Evolutionary conservation across 495 filamentous ascomycete species (phyloP).

Genomic region (Diplogelasinospora grovesii): DNA sequence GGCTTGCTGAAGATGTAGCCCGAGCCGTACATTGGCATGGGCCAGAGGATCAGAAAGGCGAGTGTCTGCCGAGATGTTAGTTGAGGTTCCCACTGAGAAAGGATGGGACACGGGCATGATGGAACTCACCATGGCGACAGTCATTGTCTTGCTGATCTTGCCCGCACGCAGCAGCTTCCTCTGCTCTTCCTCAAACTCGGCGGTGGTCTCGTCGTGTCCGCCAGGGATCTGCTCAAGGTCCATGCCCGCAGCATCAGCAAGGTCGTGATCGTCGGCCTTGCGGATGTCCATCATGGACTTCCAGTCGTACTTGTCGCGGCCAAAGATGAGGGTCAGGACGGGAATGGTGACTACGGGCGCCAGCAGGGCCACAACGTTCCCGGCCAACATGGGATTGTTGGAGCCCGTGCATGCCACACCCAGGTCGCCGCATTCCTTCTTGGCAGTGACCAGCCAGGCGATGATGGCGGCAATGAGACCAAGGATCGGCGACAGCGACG

Average conservation of each 20-base stretch:
- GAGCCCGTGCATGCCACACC: slow-evolving; percentile 70
- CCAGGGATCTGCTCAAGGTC: slow-evolving; percentile 67
- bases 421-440: slow-evolving; percentile 65
- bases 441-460: slow-evolving; percentile 87
- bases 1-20: slow-evolving; percentile 83
- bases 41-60: slow-evolving; percentile 79
- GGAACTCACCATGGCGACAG: slow-evolving; percentile 49
- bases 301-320: slow-evolving; percentile 83
- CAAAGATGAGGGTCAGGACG: slow-evolving; percentile 66
- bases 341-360: slow-evolving; percentile 76
- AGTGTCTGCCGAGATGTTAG: slow-evolving; percentile 43
- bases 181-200: slow-evolving; percentile 52
- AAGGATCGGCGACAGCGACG: slow-evolving; percentile 65
- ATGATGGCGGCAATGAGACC: slow-evolving; percentile 71
- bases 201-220: slow-evolving; percentile 33
- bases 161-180: slow-evolving; percentile 63
- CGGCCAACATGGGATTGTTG: slow-evolving; percentile 86
- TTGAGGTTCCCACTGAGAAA: no score
- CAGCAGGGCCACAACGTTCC: slow-evolving; percentile 71
- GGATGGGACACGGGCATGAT: neutral
- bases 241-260: slow-evolving; percentile 59
- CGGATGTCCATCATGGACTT: slow-evolving; percentile 77
- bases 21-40: slow-evolving; percentile 87
- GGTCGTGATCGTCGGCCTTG: slow-evolving; percentile 74
- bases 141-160: slow-evolving; percentile 72